Conservation (phyloP, 805 yeast genomes). For the Nakazawaea peltata region DNA sequence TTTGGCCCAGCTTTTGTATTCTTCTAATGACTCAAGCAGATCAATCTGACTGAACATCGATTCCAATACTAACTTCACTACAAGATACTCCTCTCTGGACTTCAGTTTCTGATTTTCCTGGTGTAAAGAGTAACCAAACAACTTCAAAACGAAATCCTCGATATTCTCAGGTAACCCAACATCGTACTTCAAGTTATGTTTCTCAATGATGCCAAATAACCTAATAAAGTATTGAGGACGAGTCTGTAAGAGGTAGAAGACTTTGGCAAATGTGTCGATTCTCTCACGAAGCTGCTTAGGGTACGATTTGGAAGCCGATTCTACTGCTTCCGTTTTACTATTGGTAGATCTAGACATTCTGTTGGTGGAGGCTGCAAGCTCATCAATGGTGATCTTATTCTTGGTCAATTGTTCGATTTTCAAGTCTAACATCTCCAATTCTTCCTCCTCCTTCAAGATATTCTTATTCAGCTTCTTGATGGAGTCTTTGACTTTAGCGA, state of each 20-base stretch:
- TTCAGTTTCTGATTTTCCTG: slow-evolving; percentile 18
- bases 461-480: slow-evolving; percentile 63
- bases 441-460: slow-evolving; percentile 66
- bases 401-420: slow-evolving; percentile 72
- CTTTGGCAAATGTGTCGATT: slow-evolving; percentile 62
- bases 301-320: slow-evolving; percentile 12
- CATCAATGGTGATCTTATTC: slow-evolving; percentile 73
- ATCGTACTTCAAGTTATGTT: slow-evolving; percentile 15
- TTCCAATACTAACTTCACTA: slow-evolving; percentile 47
- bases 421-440: slow-evolving; percentile 68
- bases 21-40: slow-evolving; percentile 13
- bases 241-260: slow-evolving; percentile 79
- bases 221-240: slow-evolving; percentile 66
- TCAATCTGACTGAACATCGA: slow-evolving; percentile 34
- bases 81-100: slow-evolving; percentile 64
- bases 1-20: slow-evolving; percentile 17
- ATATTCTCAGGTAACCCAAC: slow-evolving; percentile 19
- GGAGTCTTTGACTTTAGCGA: slow-evolving; percentile 59
- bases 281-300: slow-evolving; percentile 38
- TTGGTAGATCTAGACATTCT: slow-evolving; percentile 17
- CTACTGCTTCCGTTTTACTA: slow-evolving; percentile 1
- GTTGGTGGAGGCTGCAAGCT: slow-evolving; percentile 35
- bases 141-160: slow-evolving; percentile 26
- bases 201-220: slow-evolving; percentile 31
- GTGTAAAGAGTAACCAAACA: slow-evolving; percentile 21